Conservation (phyloP, 305 asterid genomes). For the Solanum hybrid region DNA sequence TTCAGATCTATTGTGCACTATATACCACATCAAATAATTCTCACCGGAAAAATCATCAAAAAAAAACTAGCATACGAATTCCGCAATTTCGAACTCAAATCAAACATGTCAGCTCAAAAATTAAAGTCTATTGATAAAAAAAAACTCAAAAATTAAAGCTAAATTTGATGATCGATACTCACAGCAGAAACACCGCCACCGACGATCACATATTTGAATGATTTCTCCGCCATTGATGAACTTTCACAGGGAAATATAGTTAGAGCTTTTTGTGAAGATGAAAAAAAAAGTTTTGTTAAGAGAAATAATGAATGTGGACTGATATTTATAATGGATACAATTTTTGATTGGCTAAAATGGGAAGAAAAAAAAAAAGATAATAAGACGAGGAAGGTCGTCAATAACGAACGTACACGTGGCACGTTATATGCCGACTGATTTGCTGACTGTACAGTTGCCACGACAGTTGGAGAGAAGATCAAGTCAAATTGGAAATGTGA, state of each 20-base stretch:
- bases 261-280: neutral
- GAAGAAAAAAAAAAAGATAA: neutral
- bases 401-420: conserved; percentile 31
- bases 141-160: neutral
- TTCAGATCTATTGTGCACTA: neutral
- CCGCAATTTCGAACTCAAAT: neutral
- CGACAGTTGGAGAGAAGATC: neutral
- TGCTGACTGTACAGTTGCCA: conserved; percentile 22
- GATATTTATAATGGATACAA: neutral
- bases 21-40: neutral
- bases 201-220: conserved; percentile 18
- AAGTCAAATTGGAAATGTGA: neutral
- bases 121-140: neutral
- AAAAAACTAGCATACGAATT: neutral
- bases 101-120: neutral
- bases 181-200: conserved; percentile 26
- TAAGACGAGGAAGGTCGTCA: neutral
- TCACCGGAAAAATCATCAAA: neutral
- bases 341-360: neutral
- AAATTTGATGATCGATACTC: conserved; percentile 16
- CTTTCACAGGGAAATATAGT: neutral
- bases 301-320: neutral
- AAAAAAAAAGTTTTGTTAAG: neutral
- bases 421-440: conserved; percentile 10
- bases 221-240: conserved; percentile 17